Conservation (phyloP, 1,284 basidiomycete species). For the Irpex sp. region DNA sequence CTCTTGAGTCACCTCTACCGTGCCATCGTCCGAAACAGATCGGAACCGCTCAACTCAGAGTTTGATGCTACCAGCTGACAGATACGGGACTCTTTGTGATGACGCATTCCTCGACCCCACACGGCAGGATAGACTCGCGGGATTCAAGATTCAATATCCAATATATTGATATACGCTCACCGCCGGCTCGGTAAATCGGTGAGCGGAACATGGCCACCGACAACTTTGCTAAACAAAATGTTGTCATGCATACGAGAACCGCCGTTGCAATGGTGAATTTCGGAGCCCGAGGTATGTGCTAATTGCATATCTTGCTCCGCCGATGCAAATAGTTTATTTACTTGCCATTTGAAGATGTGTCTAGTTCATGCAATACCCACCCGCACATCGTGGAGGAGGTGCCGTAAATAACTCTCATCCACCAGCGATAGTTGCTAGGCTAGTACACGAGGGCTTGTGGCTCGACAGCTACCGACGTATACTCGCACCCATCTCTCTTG, state of each 20-base stretch:
- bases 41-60: conserved; percentile 5
- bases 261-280: not conserved
- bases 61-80: not conserved
- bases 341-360: not conserved
- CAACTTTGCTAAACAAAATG: not conserved
- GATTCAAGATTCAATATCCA: not conserved
- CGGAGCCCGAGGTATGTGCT: not conserved
- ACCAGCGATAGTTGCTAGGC: not conserved
- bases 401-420: not conserved
- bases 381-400: not conserved
- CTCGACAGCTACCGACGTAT: not conserved
- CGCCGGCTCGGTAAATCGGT: not conserved
- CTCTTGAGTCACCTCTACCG: not conserved
- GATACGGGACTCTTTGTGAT: not conserved
- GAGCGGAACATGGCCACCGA: not conserved
- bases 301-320: not conserved
- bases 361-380: not conserved
- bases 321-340: not conserved
- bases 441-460: not conserved
- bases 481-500: too few species aligned
- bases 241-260: not conserved
- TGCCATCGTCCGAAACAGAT: conserved; percentile 12
- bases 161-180: not conserved
- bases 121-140: not conserved
- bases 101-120: conserved; percentile 3